phyloP scores from a whole-genome alignment of 306 rosid species.

The Lathyrus aphaca region DNA sequence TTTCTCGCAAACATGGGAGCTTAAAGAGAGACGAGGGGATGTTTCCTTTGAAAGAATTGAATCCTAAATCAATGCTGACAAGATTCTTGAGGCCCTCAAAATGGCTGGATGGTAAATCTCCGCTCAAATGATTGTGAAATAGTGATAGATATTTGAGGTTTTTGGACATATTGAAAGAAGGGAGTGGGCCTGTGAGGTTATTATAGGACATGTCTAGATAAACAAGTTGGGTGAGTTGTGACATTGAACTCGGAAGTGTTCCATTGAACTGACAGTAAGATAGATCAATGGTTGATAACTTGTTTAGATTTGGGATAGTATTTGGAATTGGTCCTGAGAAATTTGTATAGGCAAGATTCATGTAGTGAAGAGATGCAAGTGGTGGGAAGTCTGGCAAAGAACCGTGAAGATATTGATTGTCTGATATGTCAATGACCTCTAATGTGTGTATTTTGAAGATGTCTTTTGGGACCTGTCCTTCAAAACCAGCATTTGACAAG shows the following conservation, averaged over 20 bases:
- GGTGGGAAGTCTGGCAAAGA: slow-evolving; percentile 47
- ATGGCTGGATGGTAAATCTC: slow-evolving; percentile 4
- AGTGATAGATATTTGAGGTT: slow-evolving; percentile 37
- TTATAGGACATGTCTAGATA: slow-evolving; percentile 43
- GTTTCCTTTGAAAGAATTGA: slow-evolving; percentile 39
- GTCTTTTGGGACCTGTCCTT: no score
- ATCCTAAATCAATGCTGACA: neutral
- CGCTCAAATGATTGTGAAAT: slow-evolving; percentile 29
- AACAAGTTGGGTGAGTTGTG: slow-evolving; percentile 40
- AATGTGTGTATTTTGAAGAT: no score
- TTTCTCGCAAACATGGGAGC: slow-evolving; percentile 26
- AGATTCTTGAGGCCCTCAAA: slow-evolving; percentile 38
- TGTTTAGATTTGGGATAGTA: slow-evolving; percentile 31
- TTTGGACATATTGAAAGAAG: slow-evolving; percentile 44
- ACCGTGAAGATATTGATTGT: no score
- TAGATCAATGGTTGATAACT: slow-evolving; percentile 36
- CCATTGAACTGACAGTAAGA: slow-evolving; percentile 42
- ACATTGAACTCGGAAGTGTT: slow-evolving; percentile 38
- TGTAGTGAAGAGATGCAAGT: slow-evolving; percentile 3
- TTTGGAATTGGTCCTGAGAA: slow-evolving; percentile 42
- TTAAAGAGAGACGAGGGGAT: slow-evolving; percentile 35
- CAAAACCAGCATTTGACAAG: no score
- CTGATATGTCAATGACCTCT: no score
- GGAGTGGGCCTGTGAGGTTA: slow-evolving; percentile 43
- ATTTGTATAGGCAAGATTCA: slow-evolving; percentile 26